These are phyloP conservation scores for Coemansia sp. DNA, from an alignment of 192 early-diverging fungal species.

Conservation along the genomic window DNA sequence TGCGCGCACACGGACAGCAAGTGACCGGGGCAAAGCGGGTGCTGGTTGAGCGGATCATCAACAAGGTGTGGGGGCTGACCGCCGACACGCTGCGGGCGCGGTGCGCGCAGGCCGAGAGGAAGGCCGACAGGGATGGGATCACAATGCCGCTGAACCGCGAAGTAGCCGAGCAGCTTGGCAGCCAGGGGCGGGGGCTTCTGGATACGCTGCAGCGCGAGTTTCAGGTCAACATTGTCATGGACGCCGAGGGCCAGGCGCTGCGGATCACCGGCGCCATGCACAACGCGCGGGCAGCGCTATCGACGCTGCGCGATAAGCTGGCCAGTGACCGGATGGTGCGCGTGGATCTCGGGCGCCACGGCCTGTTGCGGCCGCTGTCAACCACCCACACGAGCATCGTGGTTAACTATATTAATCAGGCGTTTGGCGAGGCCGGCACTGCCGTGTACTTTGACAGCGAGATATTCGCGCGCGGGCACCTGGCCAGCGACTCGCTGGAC, in stretches of 20 bases:
- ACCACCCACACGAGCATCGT: neutral
- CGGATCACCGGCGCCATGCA: constrained; percentile 17
- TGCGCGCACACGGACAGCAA: constrained; percentile 8
- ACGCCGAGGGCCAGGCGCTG: neutral
- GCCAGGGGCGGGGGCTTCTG: neutral
- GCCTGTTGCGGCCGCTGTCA: constrained; percentile 14
- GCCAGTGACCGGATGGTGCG: constrained; percentile 21
- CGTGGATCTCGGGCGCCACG: constrained; percentile 14
- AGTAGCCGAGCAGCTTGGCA: constrained; percentile 4
- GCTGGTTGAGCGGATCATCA: constrained; percentile 27
- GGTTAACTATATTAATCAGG: neutral
- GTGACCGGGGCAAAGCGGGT: constrained; percentile 15
- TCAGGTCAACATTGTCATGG: constrained; percentile 11
- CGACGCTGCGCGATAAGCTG: constrained; percentile 31
- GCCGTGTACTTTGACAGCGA: constrained; percentile 14
- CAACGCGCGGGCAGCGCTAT: constrained; percentile 24
- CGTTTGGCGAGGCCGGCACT: constrained; percentile 1
- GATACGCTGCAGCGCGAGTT: constrained; percentile 20
- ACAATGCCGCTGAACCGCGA: constrained; percentile 20
- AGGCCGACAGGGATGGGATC: constrained; percentile 11
- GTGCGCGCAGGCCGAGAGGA: constrained; percentile 4
- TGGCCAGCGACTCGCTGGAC: constrained; percentile 18
- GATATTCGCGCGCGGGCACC: constrained; percentile 23
- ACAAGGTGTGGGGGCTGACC: constrained; percentile 35
- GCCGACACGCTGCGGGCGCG: constrained; percentile 5